Percentiles rank a stretch among this genome's conserved stretches.
These are phyloP conservation scores for Aspergillus sp. DNA, from an alignment of 2,329 filamentous ascomycete species.

Conservation along the genomic window DNA sequence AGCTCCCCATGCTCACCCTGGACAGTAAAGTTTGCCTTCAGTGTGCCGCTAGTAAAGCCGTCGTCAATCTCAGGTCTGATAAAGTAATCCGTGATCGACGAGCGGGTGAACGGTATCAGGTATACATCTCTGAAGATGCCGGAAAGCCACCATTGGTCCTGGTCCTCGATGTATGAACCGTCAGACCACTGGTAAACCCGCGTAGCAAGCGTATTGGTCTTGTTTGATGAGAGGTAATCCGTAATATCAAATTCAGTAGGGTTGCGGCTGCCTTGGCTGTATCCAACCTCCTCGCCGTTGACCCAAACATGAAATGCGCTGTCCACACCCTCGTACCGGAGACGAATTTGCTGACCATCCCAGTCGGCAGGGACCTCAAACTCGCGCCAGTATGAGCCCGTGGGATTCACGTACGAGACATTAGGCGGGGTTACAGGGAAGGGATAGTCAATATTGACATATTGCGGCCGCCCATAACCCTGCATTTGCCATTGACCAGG, in stretches of 20 bases:
- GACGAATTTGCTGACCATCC: conserved; percentile 54
- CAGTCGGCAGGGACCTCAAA: conserved; percentile 56
- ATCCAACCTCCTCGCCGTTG: conserved; percentile 64
- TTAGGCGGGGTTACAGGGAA: conserved; percentile 66
- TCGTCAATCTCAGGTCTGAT: conserved; percentile 39
- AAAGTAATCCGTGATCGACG: conserved; percentile 22
- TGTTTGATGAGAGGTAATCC: conserved; percentile 41
- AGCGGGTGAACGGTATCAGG: conserved; percentile 52
- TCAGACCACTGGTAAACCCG: conserved; percentile 70
- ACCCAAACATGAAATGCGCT: conserved; percentile 70
- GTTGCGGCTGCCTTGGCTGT: conserved; percentile 68
- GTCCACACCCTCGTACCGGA: conserved; percentile 72
- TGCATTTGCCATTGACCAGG: conserved; percentile 71
- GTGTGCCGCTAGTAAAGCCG: conserved; percentile 52
- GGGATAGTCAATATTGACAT: conserved; percentile 67
- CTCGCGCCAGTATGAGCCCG: conserved; percentile 59
- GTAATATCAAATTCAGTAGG: conserved; percentile 70
- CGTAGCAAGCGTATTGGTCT: conserved; percentile 59
- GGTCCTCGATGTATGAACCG: conserved; percentile 67
- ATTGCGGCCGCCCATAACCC: conserved; percentile 66
- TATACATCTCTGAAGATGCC: conserved; percentile 68
- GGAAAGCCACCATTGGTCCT: conserved; percentile 69
- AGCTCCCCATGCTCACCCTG: conserved; percentile 39
- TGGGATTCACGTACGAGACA: conserved; percentile 63
- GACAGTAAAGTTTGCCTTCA: conserved; percentile 52